Conservation (phyloP, 2,329 filamentous ascomycete species). For the Neonectria neomacrospora region DNA sequence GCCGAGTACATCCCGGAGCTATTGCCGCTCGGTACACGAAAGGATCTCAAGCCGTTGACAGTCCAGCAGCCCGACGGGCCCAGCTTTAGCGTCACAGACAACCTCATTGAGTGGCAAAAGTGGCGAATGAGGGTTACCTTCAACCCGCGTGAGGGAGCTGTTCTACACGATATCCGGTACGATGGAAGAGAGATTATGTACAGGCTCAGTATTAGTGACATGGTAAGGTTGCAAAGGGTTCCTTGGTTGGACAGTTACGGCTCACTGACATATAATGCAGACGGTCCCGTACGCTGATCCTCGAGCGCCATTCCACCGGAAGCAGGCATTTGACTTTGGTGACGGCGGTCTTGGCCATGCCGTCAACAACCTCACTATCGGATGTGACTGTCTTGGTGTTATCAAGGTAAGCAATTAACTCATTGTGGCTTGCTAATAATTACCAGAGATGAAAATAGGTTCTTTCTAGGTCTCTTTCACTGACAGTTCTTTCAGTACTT, state of each 20-base stretch:
- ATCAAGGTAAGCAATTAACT: conserved; percentile 54
- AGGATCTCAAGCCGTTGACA: conserved; percentile 69
- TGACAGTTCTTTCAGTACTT: conserved; percentile 46
- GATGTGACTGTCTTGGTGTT: conserved; percentile 75
- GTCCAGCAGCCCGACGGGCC: conserved; percentile 52
- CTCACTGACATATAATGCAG: conserved; percentile 6
- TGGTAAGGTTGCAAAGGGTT: conserved; percentile 55
- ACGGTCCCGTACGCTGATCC: conserved; percentile 73
- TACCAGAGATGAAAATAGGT: no score
- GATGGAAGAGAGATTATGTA: conserved; percentile 74
- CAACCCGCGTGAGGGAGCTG: conserved; percentile 75
- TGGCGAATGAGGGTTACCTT: conserved; percentile 76
- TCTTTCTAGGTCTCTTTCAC: fast-evolving
- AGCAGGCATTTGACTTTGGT: conserved; percentile 77
- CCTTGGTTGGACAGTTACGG: fast-evolving
- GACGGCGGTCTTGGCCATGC: conserved; percentile 72
- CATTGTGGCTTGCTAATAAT: no score
- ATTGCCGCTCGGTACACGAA: conserved; percentile 53
- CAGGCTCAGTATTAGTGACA: conserved; percentile 73
- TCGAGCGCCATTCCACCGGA: conserved; percentile 69
- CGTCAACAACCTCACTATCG: conserved; percentile 73
- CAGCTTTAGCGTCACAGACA: conserved; percentile 55
- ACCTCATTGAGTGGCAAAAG: conserved; percentile 67
- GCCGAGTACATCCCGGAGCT: conserved; percentile 57
- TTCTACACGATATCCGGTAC: conserved; percentile 75